phyloP scores from a whole-genome alignment of 495 filamentous ascomycete genomes.

The Trichoderma erinaceum region DNA sequence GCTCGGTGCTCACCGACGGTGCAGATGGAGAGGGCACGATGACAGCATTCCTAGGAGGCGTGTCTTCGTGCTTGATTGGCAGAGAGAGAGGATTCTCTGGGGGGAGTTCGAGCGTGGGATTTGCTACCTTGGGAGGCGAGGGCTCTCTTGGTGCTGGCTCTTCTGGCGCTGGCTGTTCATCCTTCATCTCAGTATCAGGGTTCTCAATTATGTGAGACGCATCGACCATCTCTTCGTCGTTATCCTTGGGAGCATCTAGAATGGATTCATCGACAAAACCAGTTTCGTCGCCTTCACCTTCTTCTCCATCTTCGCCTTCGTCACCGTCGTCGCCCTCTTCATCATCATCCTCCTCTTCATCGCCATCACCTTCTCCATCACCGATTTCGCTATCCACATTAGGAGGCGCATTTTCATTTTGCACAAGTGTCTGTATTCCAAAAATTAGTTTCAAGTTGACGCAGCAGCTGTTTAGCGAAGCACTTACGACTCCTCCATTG shows the following conservation, averaged over 20 bases:
- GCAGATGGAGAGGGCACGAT: constrained; percentile 33
- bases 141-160: constrained; percentile 20
- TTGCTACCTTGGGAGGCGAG: constrained; percentile 14
- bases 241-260: constrained; percentile 17
- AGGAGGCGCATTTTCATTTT: constrained; percentile 34
- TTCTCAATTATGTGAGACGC: constrained; percentile 20
- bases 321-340: constrained; percentile 36
- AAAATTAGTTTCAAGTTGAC: constrained; percentile 30
- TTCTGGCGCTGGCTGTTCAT: constrained; percentile 17
- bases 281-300: constrained; percentile 33
- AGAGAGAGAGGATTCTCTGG: constrained; percentile 19
- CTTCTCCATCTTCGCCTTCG: constrained; percentile 41
- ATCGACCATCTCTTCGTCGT: constrained; percentile 27
- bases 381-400: constrained; percentile 43
- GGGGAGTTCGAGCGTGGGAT: constrained; percentile 18
- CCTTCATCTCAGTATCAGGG: constrained; percentile 26
- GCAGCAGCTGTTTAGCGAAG: constrained; percentile 24
- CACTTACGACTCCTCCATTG: constrained; percentile 20
- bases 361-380: constrained; percentile 52
- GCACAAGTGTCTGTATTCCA: constrained; percentile 33
- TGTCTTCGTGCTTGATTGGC: constrained; percentile 36
- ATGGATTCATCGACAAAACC: constrained; percentile 21
- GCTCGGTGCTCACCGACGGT: constrained; percentile 21
- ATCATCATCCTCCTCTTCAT: constrained; percentile 50
- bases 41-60: constrained; percentile 40